Base-by-base conservation (phyloP, 805 yeast species). In the Lachancea meyersii region DNA sequence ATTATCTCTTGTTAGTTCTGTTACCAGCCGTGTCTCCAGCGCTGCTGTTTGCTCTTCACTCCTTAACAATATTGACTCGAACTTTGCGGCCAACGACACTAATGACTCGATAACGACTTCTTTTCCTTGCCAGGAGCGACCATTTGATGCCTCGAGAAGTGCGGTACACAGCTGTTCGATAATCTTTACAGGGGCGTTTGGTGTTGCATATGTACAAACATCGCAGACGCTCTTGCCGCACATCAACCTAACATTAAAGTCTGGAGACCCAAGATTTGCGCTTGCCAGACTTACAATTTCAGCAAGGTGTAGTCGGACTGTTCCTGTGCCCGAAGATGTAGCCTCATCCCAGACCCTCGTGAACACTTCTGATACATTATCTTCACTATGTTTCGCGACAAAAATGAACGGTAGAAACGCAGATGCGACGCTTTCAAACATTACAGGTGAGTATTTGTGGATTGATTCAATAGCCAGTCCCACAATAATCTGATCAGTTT, bases 51-150 rank as follows among this genome's bases (percentile, higher is more conserved):
- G 61, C 19, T 51, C 58, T 1, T 58, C 61, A 24, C 65, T 55
- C 1, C 53, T 43, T 0, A 42, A 38, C 11, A 80, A 50, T 34
- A 57, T 66, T 0, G 50, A 52, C 36, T 68, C 62, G 7, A 78
- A 70, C 46, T 76, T 77, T 14, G 67, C 54, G 0, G 81, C 56
- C 24, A 84, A 68, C 1, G 76, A 63, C 0, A 85, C 82, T 41
- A 89, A 64, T 0, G 96, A 85, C 28, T 77, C 78, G 16, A 87
- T 66, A 1, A 93, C 73, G 22, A 70, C 61, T 51, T 88, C 96
- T 54, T 91, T 91, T 5, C 97, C 97, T 13, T 72, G 71, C 93
- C 96, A 91, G 8, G 91, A 75, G 46, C 94, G 76, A 1, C 96
- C 96, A 43, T 72, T 69, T 43, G 80, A 70, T 0, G 94, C 77